Conservation (phyloP, 805 yeast species). For the Metahyphopichia silvanorum region DNA sequence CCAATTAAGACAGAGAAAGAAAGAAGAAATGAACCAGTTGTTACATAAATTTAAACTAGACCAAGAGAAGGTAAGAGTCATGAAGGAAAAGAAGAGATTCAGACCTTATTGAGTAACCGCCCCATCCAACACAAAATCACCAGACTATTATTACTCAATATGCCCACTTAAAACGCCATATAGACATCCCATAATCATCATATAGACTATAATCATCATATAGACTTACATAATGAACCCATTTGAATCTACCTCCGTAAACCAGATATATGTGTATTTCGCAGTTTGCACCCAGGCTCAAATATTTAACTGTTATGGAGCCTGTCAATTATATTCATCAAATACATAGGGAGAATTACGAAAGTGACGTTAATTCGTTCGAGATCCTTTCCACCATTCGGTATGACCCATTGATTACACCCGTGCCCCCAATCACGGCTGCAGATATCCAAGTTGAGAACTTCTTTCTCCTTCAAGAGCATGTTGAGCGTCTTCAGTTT, state of each 20-base stretch:
- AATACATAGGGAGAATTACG: slow-evolving; percentile 8
- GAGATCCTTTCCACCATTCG: slow-evolving; percentile 69
- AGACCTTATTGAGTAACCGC: slow-evolving; percentile 90
- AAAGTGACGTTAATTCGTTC: slow-evolving; percentile 30
- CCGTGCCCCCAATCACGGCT: slow-evolving; percentile 21
- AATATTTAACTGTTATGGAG: no score
- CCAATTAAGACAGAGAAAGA: slow-evolving; percentile 92
- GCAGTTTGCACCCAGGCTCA: no score
- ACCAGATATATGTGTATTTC: no score
- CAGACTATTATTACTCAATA: no score
- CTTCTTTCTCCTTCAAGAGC: slow-evolving; percentile 66
- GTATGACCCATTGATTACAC: slow-evolving; percentile 60
- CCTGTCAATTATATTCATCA: no score
- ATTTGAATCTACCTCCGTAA: no score
- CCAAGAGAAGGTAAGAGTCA: slow-evolving; percentile 74
- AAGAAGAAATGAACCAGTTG: slow-evolving; percentile 86
- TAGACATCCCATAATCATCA: no score
- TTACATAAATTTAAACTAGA: slow-evolving; percentile 83
- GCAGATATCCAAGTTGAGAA: slow-evolving; percentile 21
- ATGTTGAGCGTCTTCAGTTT: slow-evolving; percentile 55
- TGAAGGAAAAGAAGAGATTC: slow-evolving; percentile 80
- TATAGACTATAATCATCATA: no score
- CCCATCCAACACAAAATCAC: no score
- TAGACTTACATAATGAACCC: no score
- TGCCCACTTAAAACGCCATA: no score